A percentile compares a stretch with the other conserved stretches of the same genome.
These are phyloP conservation scores for Sugiyamaella floridensis DNA, from an alignment of 805 yeast genomes.

Conservation along the genomic window DNA sequence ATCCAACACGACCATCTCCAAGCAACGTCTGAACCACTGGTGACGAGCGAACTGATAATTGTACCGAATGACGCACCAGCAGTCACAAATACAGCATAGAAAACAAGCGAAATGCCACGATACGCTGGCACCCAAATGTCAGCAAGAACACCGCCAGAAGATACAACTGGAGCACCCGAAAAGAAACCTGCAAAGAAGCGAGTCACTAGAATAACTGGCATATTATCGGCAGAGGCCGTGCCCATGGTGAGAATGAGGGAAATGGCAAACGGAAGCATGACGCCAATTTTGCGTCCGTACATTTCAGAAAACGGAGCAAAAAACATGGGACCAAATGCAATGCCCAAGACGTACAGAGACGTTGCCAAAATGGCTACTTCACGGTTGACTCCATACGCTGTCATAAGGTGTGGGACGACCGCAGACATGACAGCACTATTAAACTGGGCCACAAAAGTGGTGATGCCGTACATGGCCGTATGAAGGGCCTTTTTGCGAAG, in stretches of 20 bases:
- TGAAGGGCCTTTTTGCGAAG: slow-evolving; percentile 31
- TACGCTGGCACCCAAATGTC: slow-evolving; percentile 45
- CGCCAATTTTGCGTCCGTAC: slow-evolving; percentile 44
- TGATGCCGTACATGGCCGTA: slow-evolving; percentile 35
- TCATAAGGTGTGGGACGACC: slow-evolving; percentile 30
- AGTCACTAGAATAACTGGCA: slow-evolving; percentile 45
- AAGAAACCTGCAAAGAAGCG: slow-evolving; percentile 55
- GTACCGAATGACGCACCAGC: slow-evolving; percentile 42
- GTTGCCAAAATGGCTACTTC: slow-evolving; percentile 48
- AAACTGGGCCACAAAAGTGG: slow-evolving; percentile 38
- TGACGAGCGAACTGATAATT: slow-evolving; percentile 42
- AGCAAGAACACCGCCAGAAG: slow-evolving; percentile 53
- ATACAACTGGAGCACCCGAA: slow-evolving; percentile 55
- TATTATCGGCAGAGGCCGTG: slow-evolving; percentile 43
- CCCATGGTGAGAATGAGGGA: slow-evolving; percentile 42
- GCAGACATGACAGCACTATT: slow-evolving; percentile 45
- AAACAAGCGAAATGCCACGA: slow-evolving; percentile 49
- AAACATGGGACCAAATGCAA: slow-evolving; percentile 60
- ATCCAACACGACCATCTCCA: slow-evolving; percentile 59
- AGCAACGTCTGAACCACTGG: slow-evolving; percentile 34
- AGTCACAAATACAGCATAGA: slow-evolving; percentile 43
- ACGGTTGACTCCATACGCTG: slow-evolving; percentile 38
- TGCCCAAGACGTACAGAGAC: slow-evolving; percentile 56
- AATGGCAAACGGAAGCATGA: slow-evolving; percentile 37
- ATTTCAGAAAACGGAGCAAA: slow-evolving; percentile 57